These are phyloP conservation scores for Pyrenochaeta sp. DNA, from an alignment of 2,329 filamentous ascomycete genomes.

Conservation along the genomic window DNA sequence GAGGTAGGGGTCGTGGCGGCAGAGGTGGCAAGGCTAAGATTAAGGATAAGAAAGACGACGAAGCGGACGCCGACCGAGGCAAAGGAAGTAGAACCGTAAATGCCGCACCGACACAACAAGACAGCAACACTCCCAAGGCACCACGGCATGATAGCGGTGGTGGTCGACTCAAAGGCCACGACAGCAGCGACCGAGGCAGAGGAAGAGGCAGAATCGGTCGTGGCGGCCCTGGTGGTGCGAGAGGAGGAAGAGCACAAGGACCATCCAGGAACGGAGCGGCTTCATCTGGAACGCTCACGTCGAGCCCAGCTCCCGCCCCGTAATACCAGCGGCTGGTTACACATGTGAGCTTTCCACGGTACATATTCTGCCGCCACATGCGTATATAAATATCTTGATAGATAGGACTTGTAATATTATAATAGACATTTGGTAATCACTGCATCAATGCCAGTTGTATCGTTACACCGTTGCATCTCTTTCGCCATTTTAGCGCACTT, in stretches of 20 bases:
- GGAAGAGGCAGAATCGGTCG: slow-evolving; percentile 29
- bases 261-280: slow-evolving; percentile 16
- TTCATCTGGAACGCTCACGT: not conserved
- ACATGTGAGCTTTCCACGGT: not conserved
- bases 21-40: slow-evolving; percentile 19
- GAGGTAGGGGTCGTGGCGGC: slow-evolving; percentile 23
- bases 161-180: slow-evolving; percentile 11
- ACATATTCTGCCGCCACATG: not conserved
- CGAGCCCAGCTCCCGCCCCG: not conserved
- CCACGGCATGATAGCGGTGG: slow-evolving; percentile 14
- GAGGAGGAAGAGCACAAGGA: slow-evolving; percentile 32
- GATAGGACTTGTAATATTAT: not conserved
- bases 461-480: too few relatives aligned
- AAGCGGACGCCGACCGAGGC: slow-evolving; percentile 17
- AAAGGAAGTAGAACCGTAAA: slow-evolving; percentile 27
- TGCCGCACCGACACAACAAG: slow-evolving; percentile 1
- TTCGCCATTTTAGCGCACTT: too few relatives aligned
- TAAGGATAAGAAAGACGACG: slow-evolving; percentile 38
- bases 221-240: slow-evolving; percentile 31
- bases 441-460: not conserved
- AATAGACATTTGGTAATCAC: not conserved
- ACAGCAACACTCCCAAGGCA: slow-evolving; percentile 10
- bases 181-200: slow-evolving; percentile 19
- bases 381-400: not conserved
- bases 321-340: not conserved